These are phyloP conservation scores for Metschnikowia gruessii DNA, from an alignment of 805 yeast genomes.

Conservation along the genomic window DNA sequence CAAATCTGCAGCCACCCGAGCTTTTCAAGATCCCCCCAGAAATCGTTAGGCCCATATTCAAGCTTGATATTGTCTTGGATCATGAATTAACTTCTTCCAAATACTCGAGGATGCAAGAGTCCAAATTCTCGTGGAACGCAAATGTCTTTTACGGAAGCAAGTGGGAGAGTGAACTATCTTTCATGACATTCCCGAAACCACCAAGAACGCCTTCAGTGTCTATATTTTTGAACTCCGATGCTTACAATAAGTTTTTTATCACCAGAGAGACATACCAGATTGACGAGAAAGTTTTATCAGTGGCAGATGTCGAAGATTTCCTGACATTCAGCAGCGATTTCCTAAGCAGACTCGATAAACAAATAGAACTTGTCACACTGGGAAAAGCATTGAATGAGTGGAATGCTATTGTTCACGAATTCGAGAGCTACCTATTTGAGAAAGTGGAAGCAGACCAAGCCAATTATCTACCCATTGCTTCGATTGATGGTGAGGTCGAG, in stretches of 20 bases:
- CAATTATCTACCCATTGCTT: slow-evolving; percentile 10
- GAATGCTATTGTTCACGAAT: slow-evolving; percentile 45
- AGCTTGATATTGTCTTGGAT: slow-evolving; percentile 45
- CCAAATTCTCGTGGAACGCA: slow-evolving; percentile 7
- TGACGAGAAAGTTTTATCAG: slow-evolving; percentile 15
- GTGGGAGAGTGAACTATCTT: slow-evolving; percentile 1
- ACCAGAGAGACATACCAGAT: slow-evolving; percentile 22
- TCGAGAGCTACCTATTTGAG: slow-evolving; percentile 38
- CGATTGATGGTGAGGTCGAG: slow-evolving; percentile 2
- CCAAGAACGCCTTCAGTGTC: slow-evolving; percentile 15
- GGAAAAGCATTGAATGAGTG: slow-evolving; percentile 55
- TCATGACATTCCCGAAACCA: slow-evolving; percentile 15
- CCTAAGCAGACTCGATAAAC: background rate
- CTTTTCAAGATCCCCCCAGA: slow-evolving; percentile 44
- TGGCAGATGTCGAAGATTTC: slow-evolving; percentile 10
- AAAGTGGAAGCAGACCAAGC: slow-evolving; percentile 24
- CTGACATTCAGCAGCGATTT: slow-evolving; percentile 3
- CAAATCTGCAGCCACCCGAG: slow-evolving; percentile 40
- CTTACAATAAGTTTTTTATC: slow-evolving; percentile 27
- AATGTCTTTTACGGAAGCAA: slow-evolving; percentile 10
- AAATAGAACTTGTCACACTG: slow-evolving; percentile 18
- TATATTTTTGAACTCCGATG: slow-evolving; percentile 26
- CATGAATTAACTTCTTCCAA: slow-evolving; percentile 39
- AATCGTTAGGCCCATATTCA: slow-evolving; percentile 43
- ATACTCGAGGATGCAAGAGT: slow-evolving; percentile 15